Conservation (phyloP, 1,284 basidiomycete genomes). For the Trichosporon sp. region DNA sequence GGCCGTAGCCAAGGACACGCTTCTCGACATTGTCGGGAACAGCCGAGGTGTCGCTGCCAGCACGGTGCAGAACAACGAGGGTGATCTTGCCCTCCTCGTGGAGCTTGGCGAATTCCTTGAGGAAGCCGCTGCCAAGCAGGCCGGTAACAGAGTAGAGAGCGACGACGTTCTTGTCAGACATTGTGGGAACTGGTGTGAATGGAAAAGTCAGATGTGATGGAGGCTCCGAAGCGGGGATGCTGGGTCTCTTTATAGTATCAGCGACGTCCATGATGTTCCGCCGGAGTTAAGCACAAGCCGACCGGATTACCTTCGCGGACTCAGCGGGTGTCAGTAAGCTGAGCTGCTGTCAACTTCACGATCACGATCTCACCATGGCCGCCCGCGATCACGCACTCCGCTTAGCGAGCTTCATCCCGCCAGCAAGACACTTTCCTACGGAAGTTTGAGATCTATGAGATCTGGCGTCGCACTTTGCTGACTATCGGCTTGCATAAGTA, state of each 20-base stretch:
- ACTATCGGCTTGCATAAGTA: background rate
- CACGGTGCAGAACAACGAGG: constrained; percentile 31
- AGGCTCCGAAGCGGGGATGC: background rate
- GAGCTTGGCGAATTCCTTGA: constrained; percentile 19
- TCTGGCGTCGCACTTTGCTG: background rate
- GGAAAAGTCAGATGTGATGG: background rate
- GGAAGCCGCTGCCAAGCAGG: constrained; percentile 20
- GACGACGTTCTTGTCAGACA: constrained; percentile 23
- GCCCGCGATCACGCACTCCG: background rate
- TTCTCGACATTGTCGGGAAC: constrained; percentile 26
- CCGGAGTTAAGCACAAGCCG: background rate
- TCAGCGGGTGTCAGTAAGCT: background rate
- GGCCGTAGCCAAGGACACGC: constrained; percentile 25
- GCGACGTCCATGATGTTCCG: constrained; percentile 1
- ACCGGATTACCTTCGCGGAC: background rate
- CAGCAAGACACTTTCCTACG: background rate
- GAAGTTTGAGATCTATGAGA: background rate
- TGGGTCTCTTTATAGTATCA: background rate
- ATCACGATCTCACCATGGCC: background rate
- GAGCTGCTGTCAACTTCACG: background rate
- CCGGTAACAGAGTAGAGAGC: constrained; percentile 30
- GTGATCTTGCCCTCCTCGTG: constrained; percentile 22
- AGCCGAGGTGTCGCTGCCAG: constrained; percentile 23
- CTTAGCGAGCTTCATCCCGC: background rate
- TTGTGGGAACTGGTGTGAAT: background rate